Evolutionary conservation across 2,329 filamentous ascomycete species (phyloP), one percentile per base, ranked within the genome.

Genomic region (Canariomyces notabilis): DNA sequence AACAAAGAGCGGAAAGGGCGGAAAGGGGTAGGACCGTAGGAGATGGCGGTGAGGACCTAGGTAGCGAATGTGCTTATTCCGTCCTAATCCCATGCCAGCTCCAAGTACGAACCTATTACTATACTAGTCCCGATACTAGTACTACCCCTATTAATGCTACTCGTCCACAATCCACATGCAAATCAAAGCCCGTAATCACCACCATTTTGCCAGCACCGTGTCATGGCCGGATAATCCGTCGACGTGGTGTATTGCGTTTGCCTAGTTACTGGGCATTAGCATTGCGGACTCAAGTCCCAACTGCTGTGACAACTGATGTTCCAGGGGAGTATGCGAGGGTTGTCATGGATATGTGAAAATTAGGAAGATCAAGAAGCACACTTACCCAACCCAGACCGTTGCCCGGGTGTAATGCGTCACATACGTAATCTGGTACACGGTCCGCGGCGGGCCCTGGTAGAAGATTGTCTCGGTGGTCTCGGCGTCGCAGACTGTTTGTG

Each of bases 381-480:
- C 50, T 18, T 46, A 58, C 50, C 56, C 50, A 36, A 58, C 46
- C 54, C 54, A 59, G 4, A 59, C 50, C 2, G 54, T 59, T 16
- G 44, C 39, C 47, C 48, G 57, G 0, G 56, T 58, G 42, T 53
- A 56, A 43, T 55, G 56, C 2, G 56, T 59, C 36, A 56, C 48
- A 35, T 56, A 56, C 15, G 48, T 37, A 5, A 58, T 48, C 15
- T 55, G 29, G 44, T 56, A 58, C n/a, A 56, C 42, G 5, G 57
- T 59, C 37, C 48, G 47, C 2, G 56, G 49, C 7, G 54, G 45
- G 18, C 56, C 57, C 37, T 59, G 50, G 46, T 57, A 59, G 21
- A 37, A 50, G 9, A 53, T 43, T 2, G 57, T 59, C n/a, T 54
- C 49, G 3, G 52, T 56, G 20, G 48, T 44, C 37, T 52, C 51